Conservation (phyloP, 2,329 filamentous ascomycete species). For the Malbranchea zuffiana region DNA sequence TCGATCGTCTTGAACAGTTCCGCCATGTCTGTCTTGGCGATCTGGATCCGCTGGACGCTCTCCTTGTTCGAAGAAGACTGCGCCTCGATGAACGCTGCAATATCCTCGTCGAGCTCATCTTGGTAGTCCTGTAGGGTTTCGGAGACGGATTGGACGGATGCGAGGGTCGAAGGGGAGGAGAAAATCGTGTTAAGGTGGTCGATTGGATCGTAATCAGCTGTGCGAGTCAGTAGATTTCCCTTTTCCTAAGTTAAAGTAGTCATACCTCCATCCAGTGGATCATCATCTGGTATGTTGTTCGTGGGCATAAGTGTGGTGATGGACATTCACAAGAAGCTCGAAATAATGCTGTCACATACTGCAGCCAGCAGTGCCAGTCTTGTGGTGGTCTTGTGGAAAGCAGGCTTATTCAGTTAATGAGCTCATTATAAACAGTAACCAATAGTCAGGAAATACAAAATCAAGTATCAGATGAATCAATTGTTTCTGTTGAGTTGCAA, state of each 20-base stretch:
- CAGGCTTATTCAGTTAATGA: too few relatives aligned
- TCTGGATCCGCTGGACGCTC: constrained; percentile 81
- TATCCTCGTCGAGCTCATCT: constrained; percentile 69
- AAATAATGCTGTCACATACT: constrained; percentile 1
- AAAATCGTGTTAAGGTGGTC: constrained; percentile 90
- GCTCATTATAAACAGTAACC: too few relatives aligned
- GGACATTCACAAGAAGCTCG: constrained; percentile 5
- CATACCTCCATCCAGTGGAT: constrained; percentile 36
- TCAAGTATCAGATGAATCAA: too few relatives aligned
- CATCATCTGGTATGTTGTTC: constrained; percentile 27
- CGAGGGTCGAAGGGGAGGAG: constrained; percentile 73
- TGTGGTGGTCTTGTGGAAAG: too few relatives aligned
- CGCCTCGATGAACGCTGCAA: constrained; percentile 57
- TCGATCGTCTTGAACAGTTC: constrained; percentile 92
- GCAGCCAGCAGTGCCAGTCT: background rate
- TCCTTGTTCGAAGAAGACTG: constrained; percentile 80
- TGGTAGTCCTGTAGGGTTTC: constrained; percentile 62
- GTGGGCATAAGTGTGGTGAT: constrained; percentile 29
- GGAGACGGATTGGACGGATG: constrained; percentile 65
- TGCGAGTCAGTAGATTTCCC: background rate
- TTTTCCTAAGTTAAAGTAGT: background rate
- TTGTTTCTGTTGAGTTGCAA: too few relatives aligned
- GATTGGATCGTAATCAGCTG: constrained; percentile 82
- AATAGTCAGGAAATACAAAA: too few relatives aligned
- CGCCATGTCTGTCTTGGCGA: constrained; percentile 78